Evolutionary conservation across 2,329 filamentous ascomycete genomes (phyloP).

Genomic region (Orbilia ellipsospora): DNA sequence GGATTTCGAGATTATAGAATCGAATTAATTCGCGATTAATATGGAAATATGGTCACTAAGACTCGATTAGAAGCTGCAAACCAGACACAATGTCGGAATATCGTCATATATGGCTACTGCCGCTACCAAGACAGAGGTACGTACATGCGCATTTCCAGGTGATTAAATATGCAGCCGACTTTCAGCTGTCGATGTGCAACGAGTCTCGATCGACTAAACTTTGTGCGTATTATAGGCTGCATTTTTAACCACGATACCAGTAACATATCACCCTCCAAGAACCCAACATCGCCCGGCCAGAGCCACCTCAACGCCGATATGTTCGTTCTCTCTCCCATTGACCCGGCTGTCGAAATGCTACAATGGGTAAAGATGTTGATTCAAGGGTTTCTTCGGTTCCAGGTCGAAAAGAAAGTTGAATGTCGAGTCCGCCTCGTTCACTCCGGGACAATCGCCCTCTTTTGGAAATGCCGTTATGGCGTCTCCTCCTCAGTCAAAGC

Average conservation of each 20-base stretch:
- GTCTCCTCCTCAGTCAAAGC: constrained; percentile 72
- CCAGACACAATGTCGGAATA: constrained; percentile 90
- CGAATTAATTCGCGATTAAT: background rate
- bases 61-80: constrained; percentile 66
- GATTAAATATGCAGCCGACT: background rate
- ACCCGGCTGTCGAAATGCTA: constrained; percentile 13
- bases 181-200: background rate
- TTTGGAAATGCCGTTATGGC: constrained; percentile 60
- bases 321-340: constrained; percentile 35
- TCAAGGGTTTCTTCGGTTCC: constrained; percentile 23
- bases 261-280: constrained; percentile 59
- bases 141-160: background rate
- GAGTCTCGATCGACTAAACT: background rate
- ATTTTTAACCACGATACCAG: constrained; percentile 81
- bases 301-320: constrained; percentile 50
- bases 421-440: constrained; percentile 96
- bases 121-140: constrained; percentile 86
- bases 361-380: constrained; percentile 33
- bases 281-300: constrained; percentile 56
- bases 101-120: constrained; percentile 92
- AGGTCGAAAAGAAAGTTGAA: constrained; percentile 80
- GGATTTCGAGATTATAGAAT: constrained; percentile 7
- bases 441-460: constrained; percentile 67
- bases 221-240: constrained; percentile 67
- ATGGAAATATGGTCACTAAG: constrained; percentile 38